Evolutionary conservation across 202 grass and related monocot species (phyloP), one percentile per base, ranked within the genome.

Genomic region (Zoysia matrella): DNA sequence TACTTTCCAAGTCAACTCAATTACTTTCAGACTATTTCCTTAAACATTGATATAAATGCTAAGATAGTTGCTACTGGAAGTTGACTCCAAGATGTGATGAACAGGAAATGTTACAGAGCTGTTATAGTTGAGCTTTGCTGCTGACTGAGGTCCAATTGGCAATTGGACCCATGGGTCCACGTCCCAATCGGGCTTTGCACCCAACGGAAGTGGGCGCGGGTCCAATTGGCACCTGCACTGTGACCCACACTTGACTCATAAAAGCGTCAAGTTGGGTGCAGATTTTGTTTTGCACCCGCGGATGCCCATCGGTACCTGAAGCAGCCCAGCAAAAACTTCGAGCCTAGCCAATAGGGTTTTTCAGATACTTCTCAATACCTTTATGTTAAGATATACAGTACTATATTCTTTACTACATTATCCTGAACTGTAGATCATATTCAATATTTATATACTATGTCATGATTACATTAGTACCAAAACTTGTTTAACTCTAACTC

Each of bases 41-140:
- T 8, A 51, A 50, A 65, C 46, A 65, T 41, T 47, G 3, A 6
- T 22, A 56, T 11, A 39, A 80, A 65, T 63, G 15, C 74, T 65
- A 64, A 65, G 56, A 22, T 42, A 2, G 47, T 14, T 46, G 61
- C 16, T 30, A 88, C 3, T 63, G 16, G 58, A 76, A 58, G 1
- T 40, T 14, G 54, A 39, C 11, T 43, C 50, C 30, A 40, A 46
- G 60, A 83, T 18, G n/a, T 67, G 47, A 5, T 47, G 11, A 80
- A 2, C 58, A 36, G 71, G 56, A 41, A 85, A 72, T 72, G 13
- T 72, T 16, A 81, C 12, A 12, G 40, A 65, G 36, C 30, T 5
- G 40, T 80, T 4, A 70, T 75, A 60, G 30, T 45, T 73, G 60
- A 78, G 30, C 52, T 67, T 78, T 63, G 41, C 11, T 57, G 52